A percentile compares a stretch with the other conserved stretches of the same genome.
These are phyloP conservation scores for Aureobasidium sp. DNA, from an alignment of 2,329 filamentous ascomycete genomes.

Conservation along the genomic window DNA sequence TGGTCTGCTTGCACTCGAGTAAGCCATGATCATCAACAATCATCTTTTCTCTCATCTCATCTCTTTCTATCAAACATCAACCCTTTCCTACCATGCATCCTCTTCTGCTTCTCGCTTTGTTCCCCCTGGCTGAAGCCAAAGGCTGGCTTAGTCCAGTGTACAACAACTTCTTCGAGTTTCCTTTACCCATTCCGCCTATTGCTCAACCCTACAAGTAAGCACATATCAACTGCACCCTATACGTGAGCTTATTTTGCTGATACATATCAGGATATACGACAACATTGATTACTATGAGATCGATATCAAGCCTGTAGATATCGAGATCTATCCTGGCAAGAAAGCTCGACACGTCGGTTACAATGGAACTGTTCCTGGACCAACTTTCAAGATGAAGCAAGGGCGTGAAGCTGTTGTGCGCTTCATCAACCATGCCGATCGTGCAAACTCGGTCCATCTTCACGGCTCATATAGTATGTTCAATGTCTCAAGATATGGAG, in stretches of 20 bases:
- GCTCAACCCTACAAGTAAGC: not conserved
- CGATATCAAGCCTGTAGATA: slow-evolving; percentile 35
- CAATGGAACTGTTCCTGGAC: slow-evolving; percentile 47
- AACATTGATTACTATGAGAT: slow-evolving; percentile 43
- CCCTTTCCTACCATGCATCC: not conserved
- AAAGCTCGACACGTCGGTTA: slow-evolving; percentile 40
- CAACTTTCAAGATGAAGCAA: slow-evolving; percentile 42
- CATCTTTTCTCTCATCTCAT: not conserved
- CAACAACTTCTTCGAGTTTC: not conserved
- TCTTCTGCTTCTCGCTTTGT: not conserved
- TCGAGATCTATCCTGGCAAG: slow-evolving; percentile 36
- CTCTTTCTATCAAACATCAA: not conserved
- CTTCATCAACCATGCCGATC: slow-evolving; percentile 43
- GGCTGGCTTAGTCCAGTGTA: not conserved
- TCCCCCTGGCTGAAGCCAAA: not conserved
- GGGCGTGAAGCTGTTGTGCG: slow-evolving; percentile 46
- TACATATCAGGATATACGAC: not conserved
- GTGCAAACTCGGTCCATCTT: slow-evolving; percentile 43
- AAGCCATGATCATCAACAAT: not conserved
- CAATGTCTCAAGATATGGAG: not conserved
- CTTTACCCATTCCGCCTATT: not conserved
- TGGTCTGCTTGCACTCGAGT: too few species aligned
- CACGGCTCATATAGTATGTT: slow-evolving; percentile 40
- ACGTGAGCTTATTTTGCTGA: not conserved
- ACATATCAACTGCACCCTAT: not conserved